Percentiles rank a stretch among this genome's conserved stretches.
Evolutionary conservation across 2,329 filamentous ascomycete genomes (phyloP).

Genomic region (Arthrobotrys musiformis): DNA sequence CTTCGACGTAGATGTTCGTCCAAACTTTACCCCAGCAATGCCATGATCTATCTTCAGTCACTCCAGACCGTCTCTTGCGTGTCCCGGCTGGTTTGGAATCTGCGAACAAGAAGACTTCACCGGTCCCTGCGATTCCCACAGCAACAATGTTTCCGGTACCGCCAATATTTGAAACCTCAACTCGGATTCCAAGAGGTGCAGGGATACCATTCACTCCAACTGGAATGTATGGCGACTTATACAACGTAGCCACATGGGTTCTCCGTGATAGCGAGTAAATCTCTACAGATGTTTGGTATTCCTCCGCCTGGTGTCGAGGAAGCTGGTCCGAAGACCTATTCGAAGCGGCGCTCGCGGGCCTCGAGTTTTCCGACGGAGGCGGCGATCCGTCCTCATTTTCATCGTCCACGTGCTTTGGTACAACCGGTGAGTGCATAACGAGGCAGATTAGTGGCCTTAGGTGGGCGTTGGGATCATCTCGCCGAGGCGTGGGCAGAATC

Average conservation of each 20-base stretch:
- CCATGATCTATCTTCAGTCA: constrained; percentile 62
- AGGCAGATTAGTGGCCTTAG: constrained; percentile 59
- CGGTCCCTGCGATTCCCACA: constrained; percentile 59
- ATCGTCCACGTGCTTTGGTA: constrained; percentile 47
- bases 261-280: constrained; percentile 59
- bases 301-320: constrained; percentile 55
- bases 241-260: constrained; percentile 58
- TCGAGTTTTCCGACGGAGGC: constrained; percentile 58
- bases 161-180: constrained; percentile 57
- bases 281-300: constrained; percentile 60
- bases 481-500: constrained; percentile 59
- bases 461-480: constrained; percentile 58
- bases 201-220: constrained; percentile 56
- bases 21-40: constrained; percentile 87
- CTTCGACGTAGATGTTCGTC: constrained; percentile 79
- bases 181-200: constrained; percentile 57
- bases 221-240: constrained; percentile 59
- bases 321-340: constrained; percentile 56
- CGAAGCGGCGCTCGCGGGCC: constrained; percentile 59
- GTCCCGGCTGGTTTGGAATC: constrained; percentile 32
- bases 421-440: constrained; percentile 58
- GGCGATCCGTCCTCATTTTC: constrained; percentile 57
- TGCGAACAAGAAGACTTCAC: constrained; percentile 59
- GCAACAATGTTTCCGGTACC: constrained; percentile 57
- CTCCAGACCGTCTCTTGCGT: constrained; percentile 52